Conservation (phyloP, 2,329 filamentous ascomycete genomes). For the Helminthosporium solani region DNA sequence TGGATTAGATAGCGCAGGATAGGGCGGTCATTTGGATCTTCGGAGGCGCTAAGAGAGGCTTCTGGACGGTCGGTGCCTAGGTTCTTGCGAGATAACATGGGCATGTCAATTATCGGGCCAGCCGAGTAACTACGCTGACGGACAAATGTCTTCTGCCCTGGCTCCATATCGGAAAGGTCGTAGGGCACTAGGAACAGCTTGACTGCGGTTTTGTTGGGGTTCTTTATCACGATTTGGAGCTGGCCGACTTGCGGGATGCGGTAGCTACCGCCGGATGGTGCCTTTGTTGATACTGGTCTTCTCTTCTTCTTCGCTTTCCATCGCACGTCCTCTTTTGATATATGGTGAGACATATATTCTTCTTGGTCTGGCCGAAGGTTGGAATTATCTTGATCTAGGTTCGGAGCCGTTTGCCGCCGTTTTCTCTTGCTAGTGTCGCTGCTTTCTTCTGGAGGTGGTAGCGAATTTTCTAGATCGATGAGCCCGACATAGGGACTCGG, state of each 20-base stretch:
- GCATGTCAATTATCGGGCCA: slow-evolving; percentile 78
- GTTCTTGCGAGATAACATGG: slow-evolving; percentile 49
- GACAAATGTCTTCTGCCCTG: slow-evolving; percentile 93
- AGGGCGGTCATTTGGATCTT: slow-evolving; percentile 62
- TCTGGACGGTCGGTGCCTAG: slow-evolving; percentile 56
- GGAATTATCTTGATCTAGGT: slow-evolving; percentile 27
- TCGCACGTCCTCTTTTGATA: slow-evolving; percentile 40
- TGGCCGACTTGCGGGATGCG: slow-evolving; percentile 92
- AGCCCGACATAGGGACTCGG: slow-evolving; percentile 95
- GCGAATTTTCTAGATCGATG: slow-evolving; percentile 82
- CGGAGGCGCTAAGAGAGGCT: slow-evolving; percentile 52
- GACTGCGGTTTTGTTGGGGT: slow-evolving; percentile 96
- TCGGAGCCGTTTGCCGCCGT: slow-evolving; percentile 32
- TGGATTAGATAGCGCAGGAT: slow-evolving; percentile 88
- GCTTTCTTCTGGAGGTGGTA: slow-evolving; percentile 55
- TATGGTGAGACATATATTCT: slow-evolving; percentile 12
- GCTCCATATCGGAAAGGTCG: slow-evolving; percentile 86
- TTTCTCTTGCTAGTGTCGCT: slow-evolving; percentile 46
- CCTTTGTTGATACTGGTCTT: slow-evolving; percentile 57
- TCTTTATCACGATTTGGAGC: slow-evolving; percentile 95
- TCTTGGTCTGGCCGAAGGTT: slow-evolving; percentile 22
- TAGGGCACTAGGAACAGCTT: slow-evolving; percentile 95
- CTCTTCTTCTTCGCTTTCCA: slow-evolving; percentile 60
- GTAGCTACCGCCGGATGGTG: slow-evolving; percentile 84
- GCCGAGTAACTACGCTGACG: slow-evolving; percentile 90